Evolutionary conservation across 192 early-diverging fungal genomes (phyloP).

Genomic region (Polychytrium aggregatum): DNA sequence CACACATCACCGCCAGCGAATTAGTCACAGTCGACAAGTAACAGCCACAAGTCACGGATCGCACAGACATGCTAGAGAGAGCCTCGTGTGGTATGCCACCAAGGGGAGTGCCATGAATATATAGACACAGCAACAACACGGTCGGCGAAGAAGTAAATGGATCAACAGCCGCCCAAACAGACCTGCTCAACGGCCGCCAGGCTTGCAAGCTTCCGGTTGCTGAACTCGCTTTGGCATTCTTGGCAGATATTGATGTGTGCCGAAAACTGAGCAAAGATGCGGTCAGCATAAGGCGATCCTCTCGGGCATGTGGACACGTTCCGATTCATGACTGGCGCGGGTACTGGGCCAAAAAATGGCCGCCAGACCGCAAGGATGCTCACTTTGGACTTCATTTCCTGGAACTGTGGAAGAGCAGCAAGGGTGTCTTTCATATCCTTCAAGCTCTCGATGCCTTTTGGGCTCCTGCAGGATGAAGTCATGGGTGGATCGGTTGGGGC

Average conservation of each 20-base stretch:
- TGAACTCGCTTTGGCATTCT: constrained; percentile 70
- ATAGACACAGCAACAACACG: no score
- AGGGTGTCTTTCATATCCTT: constrained; percentile 82
- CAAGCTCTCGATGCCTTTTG: constrained; percentile 49
- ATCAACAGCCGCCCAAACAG: no score
- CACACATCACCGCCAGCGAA: no score
- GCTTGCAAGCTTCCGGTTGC: constrained; percentile 49
- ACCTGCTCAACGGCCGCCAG: constrained; percentile 73
- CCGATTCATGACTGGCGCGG: neutral
- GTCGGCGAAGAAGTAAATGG: no score
- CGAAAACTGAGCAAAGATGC: constrained; percentile 66
- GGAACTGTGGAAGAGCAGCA: constrained; percentile 72
- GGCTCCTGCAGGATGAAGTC: neutral
- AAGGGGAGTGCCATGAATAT: no score
- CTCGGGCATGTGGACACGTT: no score
- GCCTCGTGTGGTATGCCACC: no score
- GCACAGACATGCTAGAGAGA: no score
- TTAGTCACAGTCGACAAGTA: no score
- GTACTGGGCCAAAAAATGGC: neutral
- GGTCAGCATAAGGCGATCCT: no score
- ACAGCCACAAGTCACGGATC: no score
- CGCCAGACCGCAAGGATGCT: neutral
- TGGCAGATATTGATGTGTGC: constrained; percentile 77
- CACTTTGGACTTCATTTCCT: constrained; percentile 62
- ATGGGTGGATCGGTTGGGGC: neutral